These are phyloP conservation scores for Phytophthora palmivora DNA, from an alignment of 352 stramenopile genomes.

Conservation along the genomic window DNA sequence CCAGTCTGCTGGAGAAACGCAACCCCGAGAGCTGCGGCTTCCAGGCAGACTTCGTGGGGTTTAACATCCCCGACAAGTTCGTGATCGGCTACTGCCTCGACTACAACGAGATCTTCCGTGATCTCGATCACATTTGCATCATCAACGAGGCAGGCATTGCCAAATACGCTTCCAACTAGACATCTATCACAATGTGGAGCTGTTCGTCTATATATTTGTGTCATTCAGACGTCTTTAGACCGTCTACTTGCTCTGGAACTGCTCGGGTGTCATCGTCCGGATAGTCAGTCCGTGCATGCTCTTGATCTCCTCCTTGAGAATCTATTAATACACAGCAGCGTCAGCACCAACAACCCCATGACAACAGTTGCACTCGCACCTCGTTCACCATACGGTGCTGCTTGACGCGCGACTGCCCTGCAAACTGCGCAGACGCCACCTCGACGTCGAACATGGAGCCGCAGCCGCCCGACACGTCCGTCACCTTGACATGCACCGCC, in stretches of 20 bases:
- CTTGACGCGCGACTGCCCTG: slow-evolving; percentile 84
- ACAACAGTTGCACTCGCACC: slow-evolving; percentile 34
- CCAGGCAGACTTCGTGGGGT: slow-evolving; percentile 95
- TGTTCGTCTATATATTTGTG: slow-evolving; percentile 35
- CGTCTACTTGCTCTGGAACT: slow-evolving; percentile 75
- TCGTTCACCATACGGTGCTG: slow-evolving; percentile 91
- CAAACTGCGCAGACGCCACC: slow-evolving; percentile 82
- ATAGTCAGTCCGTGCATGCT: slow-evolving; percentile 89
- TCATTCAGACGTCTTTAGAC: slow-evolving; percentile 1
- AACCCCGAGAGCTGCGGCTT: slow-evolving; percentile 90
- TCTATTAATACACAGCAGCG: slow-evolving; percentile 40
- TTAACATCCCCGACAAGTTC: slow-evolving; percentile 97
- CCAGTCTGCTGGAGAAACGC: slow-evolving; percentile 95
- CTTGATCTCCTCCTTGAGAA: slow-evolving; percentile 88
- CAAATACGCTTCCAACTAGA: slow-evolving; percentile 73
- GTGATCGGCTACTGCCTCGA: slow-evolving; percentile 96
- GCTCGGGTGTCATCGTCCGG: slow-evolving; percentile 78
- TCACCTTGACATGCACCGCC: slow-evolving; percentile 83
- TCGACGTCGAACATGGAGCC: slow-evolving; percentile 91
- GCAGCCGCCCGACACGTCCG: slow-evolving; percentile 89
- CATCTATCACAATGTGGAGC: slow-evolving; percentile 3
- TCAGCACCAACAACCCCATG: background rate
- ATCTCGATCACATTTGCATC: slow-evolving; percentile 96
- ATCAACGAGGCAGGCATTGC: slow-evolving; percentile 94
- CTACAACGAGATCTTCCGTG: slow-evolving; percentile 97